Percentiles rank a stretch among this genome's conserved stretches.
Evolutionary conservation across 179 eudicot species (phyloP).

Genomic region (Corrigiola litoralis): DNA sequence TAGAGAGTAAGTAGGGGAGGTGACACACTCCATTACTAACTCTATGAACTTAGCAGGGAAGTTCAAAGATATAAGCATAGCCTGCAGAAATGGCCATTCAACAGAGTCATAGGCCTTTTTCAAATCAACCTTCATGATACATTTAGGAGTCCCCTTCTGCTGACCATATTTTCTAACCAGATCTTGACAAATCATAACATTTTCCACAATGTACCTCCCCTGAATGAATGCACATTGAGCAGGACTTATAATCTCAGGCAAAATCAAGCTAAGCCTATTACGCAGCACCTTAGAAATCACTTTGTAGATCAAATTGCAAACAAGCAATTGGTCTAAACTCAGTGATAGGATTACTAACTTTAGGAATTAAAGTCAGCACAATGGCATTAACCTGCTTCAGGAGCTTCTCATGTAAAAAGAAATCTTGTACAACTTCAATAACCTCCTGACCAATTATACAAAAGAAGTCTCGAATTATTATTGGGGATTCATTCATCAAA

Average conservation of each 20-base stretch:
- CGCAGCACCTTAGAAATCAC: background rate
- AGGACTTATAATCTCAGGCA: background rate
- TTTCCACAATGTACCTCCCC: background rate
- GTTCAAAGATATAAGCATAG: background rate
- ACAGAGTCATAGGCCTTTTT: too few species aligned
- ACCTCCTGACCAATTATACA: background rate
- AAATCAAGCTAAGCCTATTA: background rate
- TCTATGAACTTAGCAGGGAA: background rate
- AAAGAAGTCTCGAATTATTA: too few species aligned
- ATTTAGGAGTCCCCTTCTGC: background rate
- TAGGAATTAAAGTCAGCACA: background rate
- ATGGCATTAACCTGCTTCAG: background rate
- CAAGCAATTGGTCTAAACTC: too few species aligned
- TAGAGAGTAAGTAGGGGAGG: background rate
- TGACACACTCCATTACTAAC: background rate
- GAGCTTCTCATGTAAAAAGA: background rate
- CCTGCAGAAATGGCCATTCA: background rate
- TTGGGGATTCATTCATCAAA: too few species aligned
- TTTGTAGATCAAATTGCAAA: too few species aligned
- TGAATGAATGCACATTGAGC: background rate
- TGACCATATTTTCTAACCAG: background rate
- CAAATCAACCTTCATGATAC: background rate
- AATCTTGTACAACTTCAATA: background rate
- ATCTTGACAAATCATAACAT: too few species aligned
- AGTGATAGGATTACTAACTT: background rate